Evolutionary conservation across 805 yeast genomes (phyloP), one percentile per base, ranked within the genome.

Genomic region (Suhomyces faveliae): DNA sequence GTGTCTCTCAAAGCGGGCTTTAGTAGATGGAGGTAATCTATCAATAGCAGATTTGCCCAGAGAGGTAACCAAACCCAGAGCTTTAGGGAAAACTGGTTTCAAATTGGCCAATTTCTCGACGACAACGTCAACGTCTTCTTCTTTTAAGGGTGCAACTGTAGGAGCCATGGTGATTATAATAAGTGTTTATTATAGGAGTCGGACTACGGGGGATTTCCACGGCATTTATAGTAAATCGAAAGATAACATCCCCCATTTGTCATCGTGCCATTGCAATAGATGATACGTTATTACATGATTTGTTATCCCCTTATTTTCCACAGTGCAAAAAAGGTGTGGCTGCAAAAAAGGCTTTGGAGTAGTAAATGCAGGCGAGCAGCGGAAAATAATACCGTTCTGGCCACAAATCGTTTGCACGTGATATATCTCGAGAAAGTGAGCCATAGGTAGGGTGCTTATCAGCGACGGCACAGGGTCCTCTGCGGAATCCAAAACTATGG

Each of bases 1-100:
- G 49, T 61, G 51, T 42, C 53, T 61, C 6, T 58, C 62, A 45
- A 49, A 58, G 33, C 68, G 51, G n/a, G 49, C 51, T 43, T 55
- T 56, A 35, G 68, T 55, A 2, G 62, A 42, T 15, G 47, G 57
- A 5, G 66, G 67, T 46, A 62, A 51, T 10, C 35, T 19, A 21
- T 48, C 51, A 10, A 40, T 8, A 2, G 24, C 46, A 17, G 49
- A 49, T 23, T 45, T 42, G 29, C 13, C n/a, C 24, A 17, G 19
- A 22, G 42, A 10, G 15, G 37, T 6, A 15, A 13, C 37, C 10
- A 25, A 5, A 4, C 5, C 9, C 30, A 5, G 15, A 11, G 8
- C 37, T 12, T 33, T 33, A 20, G 20, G 37, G 37, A 33, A 33
- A 15, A 33, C 21, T 2, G 37, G 37, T 35, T 52, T 57, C 17